Evolutionary conservation across 2,329 filamentous ascomycete genomes (phyloP).

Genomic region (Paracorniculantispora psalliotae): DNA sequence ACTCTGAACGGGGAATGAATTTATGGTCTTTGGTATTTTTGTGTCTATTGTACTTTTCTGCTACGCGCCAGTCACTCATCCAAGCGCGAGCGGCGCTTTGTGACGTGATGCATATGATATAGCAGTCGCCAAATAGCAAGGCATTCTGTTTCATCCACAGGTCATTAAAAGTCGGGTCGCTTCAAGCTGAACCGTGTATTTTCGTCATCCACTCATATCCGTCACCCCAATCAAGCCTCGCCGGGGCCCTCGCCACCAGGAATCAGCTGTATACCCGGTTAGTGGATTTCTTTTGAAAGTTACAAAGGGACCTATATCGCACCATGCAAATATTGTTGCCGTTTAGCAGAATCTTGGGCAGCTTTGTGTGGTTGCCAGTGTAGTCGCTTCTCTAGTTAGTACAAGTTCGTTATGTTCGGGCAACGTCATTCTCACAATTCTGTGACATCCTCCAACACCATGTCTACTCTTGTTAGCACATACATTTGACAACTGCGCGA

Average conservation of each 20-base stretch:
- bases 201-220: slow-evolving; percentile 17
- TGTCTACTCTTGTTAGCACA: slow-evolving; percentile 57
- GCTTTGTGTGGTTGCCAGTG: slow-evolving; percentile 77
- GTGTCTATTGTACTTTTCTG: background rate
- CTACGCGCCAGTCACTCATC: background rate
- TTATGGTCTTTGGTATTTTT: background rate
- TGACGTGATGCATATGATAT: background rate
- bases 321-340: slow-evolving; percentile 99
- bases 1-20: background rate
- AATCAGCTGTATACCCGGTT: slow-evolving; percentile 53
- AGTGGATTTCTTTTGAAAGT: background rate
- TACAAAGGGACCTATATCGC: slow-evolving; percentile 17
- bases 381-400: slow-evolving; percentile 66
- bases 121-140: background rate
- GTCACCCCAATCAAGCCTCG: slow-evolving; percentile 18
- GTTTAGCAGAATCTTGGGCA: slow-evolving; percentile 92
- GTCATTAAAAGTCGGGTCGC: background rate
- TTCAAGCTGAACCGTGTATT: slow-evolving; percentile 3
- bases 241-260: slow-evolving; percentile 70
- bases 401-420: background rate
- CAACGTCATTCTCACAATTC: slow-evolving; percentile 61
- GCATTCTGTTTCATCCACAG: background rate
- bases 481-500: background rate
- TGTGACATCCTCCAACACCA: slow-evolving; percentile 95
- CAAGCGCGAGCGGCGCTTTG: background rate